Evolutionary conservation across 2,329 filamentous ascomycete genomes (phyloP).

Genomic region (Emergomyces pasteurianus): DNA sequence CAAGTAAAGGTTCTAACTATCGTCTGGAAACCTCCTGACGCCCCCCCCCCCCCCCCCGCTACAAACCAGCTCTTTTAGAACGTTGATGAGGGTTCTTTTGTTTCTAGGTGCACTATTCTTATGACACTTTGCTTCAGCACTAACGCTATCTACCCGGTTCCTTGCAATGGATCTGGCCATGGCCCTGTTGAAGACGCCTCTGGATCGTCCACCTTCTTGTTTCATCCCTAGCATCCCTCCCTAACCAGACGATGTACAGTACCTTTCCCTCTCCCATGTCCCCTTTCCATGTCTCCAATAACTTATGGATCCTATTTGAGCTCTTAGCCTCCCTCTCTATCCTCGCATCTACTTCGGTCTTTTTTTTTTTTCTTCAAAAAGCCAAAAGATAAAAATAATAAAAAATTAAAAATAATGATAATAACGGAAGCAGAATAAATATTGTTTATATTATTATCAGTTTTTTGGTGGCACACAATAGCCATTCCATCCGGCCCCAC

Average conservation of each 20-base stretch:
- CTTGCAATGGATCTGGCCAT: not conserved
- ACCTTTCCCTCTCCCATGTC: not conserved
- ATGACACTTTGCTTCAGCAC: not conserved
- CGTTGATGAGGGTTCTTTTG: not conserved
- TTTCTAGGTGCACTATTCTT: not conserved
- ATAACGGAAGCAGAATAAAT: not conserved
- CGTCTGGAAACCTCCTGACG: not conserved
- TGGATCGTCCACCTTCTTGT: not conserved
- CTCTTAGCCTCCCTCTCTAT: not conserved
- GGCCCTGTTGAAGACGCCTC: not conserved
- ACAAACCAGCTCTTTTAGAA: not conserved
- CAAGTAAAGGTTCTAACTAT: not conserved
- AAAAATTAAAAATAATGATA: too few relatives aligned
- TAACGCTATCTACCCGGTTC: slow-evolving; percentile 1
- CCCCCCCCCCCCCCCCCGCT: not conserved
- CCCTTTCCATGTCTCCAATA: not conserved
- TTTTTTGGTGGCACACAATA: not conserved
- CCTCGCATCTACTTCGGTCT: not conserved
- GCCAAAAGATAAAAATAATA: not conserved
- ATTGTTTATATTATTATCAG: not conserved
- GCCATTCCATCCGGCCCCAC: not conserved
- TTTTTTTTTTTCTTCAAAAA: not conserved
- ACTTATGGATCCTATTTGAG: slow-evolving; percentile 1
- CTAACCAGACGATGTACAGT: not conserved
- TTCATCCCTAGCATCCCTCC: not conserved